Conservation (phyloP, 1,139 yeast genomes). For the Geotrichum histeridarum region DNA sequence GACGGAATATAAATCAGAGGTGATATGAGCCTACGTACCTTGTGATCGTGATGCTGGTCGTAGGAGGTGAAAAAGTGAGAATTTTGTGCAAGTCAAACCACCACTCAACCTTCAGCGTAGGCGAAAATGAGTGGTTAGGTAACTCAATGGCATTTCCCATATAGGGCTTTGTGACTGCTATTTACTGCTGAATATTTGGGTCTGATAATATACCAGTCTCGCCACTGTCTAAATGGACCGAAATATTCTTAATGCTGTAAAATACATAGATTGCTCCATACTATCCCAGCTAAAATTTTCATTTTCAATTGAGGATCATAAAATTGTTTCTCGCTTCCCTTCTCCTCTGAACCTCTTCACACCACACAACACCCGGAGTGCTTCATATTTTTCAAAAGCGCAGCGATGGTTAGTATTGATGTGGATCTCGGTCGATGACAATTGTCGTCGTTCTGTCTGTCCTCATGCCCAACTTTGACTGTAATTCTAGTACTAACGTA, state of each 20-base stretch:
- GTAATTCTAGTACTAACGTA: slow-evolving; percentile 10
- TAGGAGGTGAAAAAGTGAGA: slow-evolving; percentile 7
- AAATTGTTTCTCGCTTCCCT: no score
- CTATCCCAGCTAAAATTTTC: not conserved
- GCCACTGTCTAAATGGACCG: not conserved
- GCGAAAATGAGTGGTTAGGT: not conserved
- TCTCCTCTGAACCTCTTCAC: slow-evolving; percentile 40
- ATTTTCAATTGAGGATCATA: not conserved
- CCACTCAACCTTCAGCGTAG: not conserved
- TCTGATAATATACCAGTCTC: not conserved
- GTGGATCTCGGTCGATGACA: slow-evolving; percentile 68
- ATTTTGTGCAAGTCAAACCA: not conserved
- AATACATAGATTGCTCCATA: not conserved
- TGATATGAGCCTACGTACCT: slow-evolving; percentile 2
- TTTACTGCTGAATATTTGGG: not conserved
- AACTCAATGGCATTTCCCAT: no score
- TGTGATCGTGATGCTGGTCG: slow-evolving; percentile 9
- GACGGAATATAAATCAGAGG: not conserved
- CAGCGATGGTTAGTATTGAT: slow-evolving; percentile 92
- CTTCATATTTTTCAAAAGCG: slow-evolving; percentile 48
- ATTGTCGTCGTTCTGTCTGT: not conserved
- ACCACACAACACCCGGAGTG: slow-evolving; percentile 68
- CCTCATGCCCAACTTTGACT: slow-evolving; percentile 39
- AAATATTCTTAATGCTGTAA: not conserved
- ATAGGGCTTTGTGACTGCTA: not conserved